Conservation (phyloP, 306 rosid genomes). For the Inga oerstediana region DNA sequence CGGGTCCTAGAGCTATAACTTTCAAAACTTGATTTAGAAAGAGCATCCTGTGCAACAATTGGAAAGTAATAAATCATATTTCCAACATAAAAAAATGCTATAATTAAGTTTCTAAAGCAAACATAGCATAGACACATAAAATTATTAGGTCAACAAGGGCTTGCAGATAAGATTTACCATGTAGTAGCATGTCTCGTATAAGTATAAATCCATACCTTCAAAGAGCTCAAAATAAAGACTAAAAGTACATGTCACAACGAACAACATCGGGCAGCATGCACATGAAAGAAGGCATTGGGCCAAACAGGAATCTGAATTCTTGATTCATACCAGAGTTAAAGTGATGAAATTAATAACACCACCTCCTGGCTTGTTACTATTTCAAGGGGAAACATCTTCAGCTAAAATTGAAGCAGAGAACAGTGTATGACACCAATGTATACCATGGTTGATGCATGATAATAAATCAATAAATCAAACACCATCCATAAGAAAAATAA, state of each 20-base stretch:
- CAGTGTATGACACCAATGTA: background rate
- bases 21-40: constrained; percentile 77
- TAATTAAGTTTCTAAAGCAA: constrained; percentile 16
- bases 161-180: constrained; percentile 18
- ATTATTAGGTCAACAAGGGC: background rate
- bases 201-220: constrained; percentile 14
- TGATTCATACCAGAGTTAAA: background rate
- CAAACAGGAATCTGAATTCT: background rate
- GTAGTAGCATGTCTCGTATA: background rate
- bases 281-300: constrained; percentile 17
- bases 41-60: constrained; percentile 74
- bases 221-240: background rate
- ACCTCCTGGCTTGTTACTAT: background rate
- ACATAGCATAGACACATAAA: constrained; percentile 2
- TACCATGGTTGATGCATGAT: background rate
- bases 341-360: background rate
- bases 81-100: constrained; percentile 12
- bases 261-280: constrained; percentile 17
- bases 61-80: constrained; percentile 31
- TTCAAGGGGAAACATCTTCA: background rate
- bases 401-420: constrained; percentile 13
- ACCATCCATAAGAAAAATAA: background rate
- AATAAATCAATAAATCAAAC: background rate
- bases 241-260: constrained; percentile 10
- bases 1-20: constrained; percentile 79